Percentiles rank a stretch among this genome's conserved stretches.
phyloP scores from a whole-genome alignment of 108 stramenopile species.

The Mediolabrus comicus region DNA sequence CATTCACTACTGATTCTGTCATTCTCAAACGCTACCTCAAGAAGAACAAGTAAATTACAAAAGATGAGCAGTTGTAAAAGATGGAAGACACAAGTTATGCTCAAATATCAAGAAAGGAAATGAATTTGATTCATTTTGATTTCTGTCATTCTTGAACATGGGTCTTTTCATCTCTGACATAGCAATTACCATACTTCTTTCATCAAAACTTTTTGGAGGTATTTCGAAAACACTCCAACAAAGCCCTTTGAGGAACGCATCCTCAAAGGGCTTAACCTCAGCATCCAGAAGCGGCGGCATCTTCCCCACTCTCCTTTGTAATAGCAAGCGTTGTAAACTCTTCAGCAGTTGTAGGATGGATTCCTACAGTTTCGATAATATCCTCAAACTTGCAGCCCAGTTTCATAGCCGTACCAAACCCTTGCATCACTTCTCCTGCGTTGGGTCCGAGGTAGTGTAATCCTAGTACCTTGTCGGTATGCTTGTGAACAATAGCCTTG shows the following conservation, averaged over 20 bases:
- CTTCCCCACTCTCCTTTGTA: slow-evolving; percentile 89
- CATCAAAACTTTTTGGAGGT: slow-evolving; percentile 4
- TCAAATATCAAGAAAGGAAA: not conserved
- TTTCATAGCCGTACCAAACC: slow-evolving; percentile 92
- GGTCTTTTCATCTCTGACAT: not conserved
- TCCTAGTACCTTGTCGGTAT: slow-evolving; percentile 82
- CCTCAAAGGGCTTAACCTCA: slow-evolving; percentile 98
- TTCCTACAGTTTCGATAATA: slow-evolving; percentile 91
- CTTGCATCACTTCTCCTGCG: slow-evolving; percentile 98
- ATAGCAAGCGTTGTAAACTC: slow-evolving; percentile 85
- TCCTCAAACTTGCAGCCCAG: slow-evolving; percentile 81
- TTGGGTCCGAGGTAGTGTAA: slow-evolving; percentile 97
- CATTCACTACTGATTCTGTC: not conserved
- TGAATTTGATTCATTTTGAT: not conserved
- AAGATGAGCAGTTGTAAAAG: not conserved
- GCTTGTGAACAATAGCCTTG: slow-evolving; percentile 89
- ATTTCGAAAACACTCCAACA: not conserved
- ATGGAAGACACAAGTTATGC: not conserved
- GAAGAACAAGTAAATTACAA: not conserved
- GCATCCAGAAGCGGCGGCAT: slow-evolving; percentile 92
- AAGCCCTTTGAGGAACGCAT: slow-evolving; percentile 31
- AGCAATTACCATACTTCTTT: not conserved
- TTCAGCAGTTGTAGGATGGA: slow-evolving; percentile 96
- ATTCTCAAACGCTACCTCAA: not conserved
- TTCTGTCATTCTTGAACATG: slow-evolving; percentile 31